Base-by-base conservation (phyloP, 2,329 filamentous ascomycete genomes). In the Beauveria rudraprayagi region DNA sequence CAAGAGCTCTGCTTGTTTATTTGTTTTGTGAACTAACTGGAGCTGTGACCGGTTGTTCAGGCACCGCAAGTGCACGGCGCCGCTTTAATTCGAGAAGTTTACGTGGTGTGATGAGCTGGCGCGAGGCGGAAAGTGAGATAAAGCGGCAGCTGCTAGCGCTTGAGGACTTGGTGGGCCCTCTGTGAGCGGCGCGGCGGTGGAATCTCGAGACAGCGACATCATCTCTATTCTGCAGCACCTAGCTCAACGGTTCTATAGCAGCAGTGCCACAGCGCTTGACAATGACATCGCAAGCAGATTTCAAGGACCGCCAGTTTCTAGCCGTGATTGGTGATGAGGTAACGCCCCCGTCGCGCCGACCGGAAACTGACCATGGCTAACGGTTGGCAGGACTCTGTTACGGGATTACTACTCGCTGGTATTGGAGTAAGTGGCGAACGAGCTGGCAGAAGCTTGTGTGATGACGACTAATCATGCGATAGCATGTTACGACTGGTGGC, bases 301-400 rank as follows among this genome's bases (percentile, higher is more conserved):
- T 81, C 75, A 88, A 92, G 78, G 92, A 97, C 77, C 85, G 94
- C 70, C 89, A 99, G 77, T 96, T 99, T 73, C 85, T 99, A 62
- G 94, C 94, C 66, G 93, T 99, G 54, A 99, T 99, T 72, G 94
- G 94, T 57, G 94, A 99, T 75, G 94, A 99, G 85, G 94, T 91
- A 57, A 16, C 24, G 26, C 50, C 28, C 9, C 11, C 10, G n/a
- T 24, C 22, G 14, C 37, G 47, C 40, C 40, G 14, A 24, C 26
- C 26, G 34, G 16, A 26, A 43, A 30, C 28, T 17, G 17, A 40
- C 24, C 44, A 72, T 26, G n/a, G 55, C 65, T 67, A 65, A 67
- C 64, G 60, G n/a, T 37, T 44, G 61, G 41, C 68, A 99, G 94
- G 91, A 95, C 78, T 96, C 94, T 53, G 92, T 97, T 62, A 99